Evolutionary conservation across 495 filamentous ascomycete species (phyloP).

Genomic region (Sordaria brevicollis): DNA sequence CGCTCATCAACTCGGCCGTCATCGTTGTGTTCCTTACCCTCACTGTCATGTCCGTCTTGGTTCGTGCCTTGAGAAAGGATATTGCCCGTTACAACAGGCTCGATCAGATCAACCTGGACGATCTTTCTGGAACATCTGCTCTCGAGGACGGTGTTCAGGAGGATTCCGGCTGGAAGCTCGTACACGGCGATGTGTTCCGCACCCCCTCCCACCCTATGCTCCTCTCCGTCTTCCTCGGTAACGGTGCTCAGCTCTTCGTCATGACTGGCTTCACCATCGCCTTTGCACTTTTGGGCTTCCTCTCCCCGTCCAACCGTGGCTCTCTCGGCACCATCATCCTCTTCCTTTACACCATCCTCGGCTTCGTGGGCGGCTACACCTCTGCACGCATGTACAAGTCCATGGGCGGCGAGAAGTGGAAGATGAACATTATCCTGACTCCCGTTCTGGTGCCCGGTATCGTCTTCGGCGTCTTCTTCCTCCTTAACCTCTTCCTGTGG

Average conservation of each 20-base stretch:
- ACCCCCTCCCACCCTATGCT: constrained; percentile 73
- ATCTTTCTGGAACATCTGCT: constrained; percentile 62
- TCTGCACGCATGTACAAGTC: constrained; percentile 87
- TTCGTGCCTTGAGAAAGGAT: constrained; percentile 82
- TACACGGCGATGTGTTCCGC: constrained; percentile 95
- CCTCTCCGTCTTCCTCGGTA: constrained; percentile 81
- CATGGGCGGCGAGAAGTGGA: constrained; percentile 86
- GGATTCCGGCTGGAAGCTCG: constrained; percentile 96
- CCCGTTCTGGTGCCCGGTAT: constrained; percentile 77
- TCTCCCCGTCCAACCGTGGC: constrained; percentile 90
- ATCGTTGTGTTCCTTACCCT: constrained; percentile 86
- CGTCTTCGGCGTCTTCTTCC: constrained; percentile 82
- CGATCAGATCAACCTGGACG: constrained; percentile 76
- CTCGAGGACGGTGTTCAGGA: constrained; percentile 92
- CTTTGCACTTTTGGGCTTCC: constrained; percentile 87
- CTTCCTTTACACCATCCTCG: constrained; percentile 83
- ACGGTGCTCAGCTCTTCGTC: constrained; percentile 91
- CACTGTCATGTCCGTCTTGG: constrained; percentile 80
- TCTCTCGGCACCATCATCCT: constrained; percentile 87
- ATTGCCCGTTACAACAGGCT: constrained; percentile 92
- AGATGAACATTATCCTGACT: constrained; percentile 81
- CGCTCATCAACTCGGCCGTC: constrained; percentile 84
- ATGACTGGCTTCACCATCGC: constrained; percentile 93
- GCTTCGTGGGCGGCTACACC: constrained; percentile 85
- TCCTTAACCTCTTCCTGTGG: constrained; percentile 94